Evolutionary conservation across 768 basidiomycete genomes (phyloP).

Genomic region (Auricularia heimuer): DNA sequence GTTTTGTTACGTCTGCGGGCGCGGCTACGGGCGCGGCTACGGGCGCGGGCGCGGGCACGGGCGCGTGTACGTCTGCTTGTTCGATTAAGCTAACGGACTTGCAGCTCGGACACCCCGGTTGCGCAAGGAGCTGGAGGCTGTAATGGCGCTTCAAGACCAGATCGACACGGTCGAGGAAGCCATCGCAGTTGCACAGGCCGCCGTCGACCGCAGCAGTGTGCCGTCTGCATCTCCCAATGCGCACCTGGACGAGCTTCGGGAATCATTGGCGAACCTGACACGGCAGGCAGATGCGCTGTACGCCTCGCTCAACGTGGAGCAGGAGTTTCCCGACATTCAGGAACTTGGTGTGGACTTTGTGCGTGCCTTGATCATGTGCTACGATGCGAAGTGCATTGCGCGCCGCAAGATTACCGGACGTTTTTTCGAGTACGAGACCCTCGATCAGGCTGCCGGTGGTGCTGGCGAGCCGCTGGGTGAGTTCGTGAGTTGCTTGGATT

Average conservation of each 20-base stretch:
- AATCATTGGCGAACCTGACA: slow-evolving; percentile 14
- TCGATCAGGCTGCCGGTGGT: slow-evolving; percentile 26
- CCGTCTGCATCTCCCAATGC: neutral
- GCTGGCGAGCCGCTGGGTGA: slow-evolving; percentile 24
- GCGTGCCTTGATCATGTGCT: slow-evolving; percentile 22
- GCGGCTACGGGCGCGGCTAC: no score
- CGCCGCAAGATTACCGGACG: slow-evolving; percentile 23
- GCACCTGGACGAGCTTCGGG: slow-evolving; percentile 15
- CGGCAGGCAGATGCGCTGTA: slow-evolving; percentile 24
- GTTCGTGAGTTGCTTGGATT: neutral
- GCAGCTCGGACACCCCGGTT: slow-evolving; percentile 12
- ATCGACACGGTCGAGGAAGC: slow-evolving; percentile 18
- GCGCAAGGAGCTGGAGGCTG: slow-evolving; percentile 24
- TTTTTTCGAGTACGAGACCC: slow-evolving; percentile 29
- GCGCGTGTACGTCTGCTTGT: neutral
- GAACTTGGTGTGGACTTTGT: slow-evolving; percentile 22
- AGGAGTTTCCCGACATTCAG: slow-evolving; percentile 25
- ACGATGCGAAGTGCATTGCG: slow-evolving; percentile 32
- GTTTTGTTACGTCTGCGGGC: slow-evolving; percentile 9
- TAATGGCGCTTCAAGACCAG: slow-evolving; percentile 23
- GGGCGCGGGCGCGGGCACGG: no score
- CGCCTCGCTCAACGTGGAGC: slow-evolving; percentile 24
- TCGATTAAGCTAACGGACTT: neutral
- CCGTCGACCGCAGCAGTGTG: slow-evolving; percentile 3
- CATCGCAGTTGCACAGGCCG: slow-evolving; percentile 5